Evolutionary conservation across 2,329 filamentous ascomycete species (phyloP).

Genomic region (Myriosclerotinia scirpicola): DNA sequence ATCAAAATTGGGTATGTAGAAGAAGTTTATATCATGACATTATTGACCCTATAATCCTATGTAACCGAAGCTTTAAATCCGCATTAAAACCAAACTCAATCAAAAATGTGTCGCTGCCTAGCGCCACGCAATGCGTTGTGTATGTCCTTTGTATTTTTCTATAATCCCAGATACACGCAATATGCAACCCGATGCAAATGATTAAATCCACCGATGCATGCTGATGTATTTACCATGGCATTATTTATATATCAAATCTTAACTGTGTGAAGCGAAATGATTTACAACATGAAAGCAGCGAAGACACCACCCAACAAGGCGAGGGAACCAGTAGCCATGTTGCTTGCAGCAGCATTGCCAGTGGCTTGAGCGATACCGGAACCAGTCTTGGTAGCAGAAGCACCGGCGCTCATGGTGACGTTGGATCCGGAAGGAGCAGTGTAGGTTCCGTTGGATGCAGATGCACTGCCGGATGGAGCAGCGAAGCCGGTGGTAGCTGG

Average conservation of each 20-base stretch:
- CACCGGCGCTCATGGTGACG: not conserved
- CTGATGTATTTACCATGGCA: not conserved
- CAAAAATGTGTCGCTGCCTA: constrained; percentile 1
- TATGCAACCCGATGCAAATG: not conserved
- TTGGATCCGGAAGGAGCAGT: constrained; percentile 2
- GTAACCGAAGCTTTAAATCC: constrained; percentile 16
- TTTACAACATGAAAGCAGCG: constrained; percentile 16
- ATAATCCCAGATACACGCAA: not conserved
- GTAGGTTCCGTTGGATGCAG: constrained; percentile 11
- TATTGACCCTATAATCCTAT: constrained; percentile 12
- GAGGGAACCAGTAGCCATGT: constrained; percentile 5
- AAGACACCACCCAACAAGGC: constrained; percentile 10
- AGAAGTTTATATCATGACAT: constrained; percentile 20
- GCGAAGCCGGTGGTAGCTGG: not conserved
- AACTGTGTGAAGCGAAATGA: not conserved
- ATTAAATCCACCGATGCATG: not conserved
- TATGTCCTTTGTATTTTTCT: constrained; percentile 5
- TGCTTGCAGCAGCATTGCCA: constrained; percentile 4
- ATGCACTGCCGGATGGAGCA: not conserved
- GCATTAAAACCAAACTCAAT: not conserved
- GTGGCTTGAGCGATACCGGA: not conserved
- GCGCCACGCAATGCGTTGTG: constrained; percentile 10
- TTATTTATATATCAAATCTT: constrained; percentile 10
- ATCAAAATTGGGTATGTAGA: constrained; percentile 6
- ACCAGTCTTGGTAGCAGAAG: not conserved